phyloP scores from a whole-genome alignment of 1,284 basidiomycete species.

The Amylostereum areolatum region DNA sequence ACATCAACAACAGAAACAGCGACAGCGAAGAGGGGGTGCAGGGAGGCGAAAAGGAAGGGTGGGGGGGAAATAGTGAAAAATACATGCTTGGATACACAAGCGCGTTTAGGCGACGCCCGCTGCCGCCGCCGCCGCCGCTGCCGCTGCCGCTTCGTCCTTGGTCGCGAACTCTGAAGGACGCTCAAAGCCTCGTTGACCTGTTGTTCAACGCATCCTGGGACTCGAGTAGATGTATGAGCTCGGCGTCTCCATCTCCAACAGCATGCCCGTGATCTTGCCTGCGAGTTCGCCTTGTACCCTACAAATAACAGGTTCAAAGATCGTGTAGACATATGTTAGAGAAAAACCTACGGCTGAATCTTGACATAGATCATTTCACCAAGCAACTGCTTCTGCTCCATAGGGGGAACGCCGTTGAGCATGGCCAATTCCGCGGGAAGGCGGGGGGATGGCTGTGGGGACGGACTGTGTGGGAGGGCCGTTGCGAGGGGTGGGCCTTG shows the following conservation, averaged over 20 bases:
- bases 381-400: slow-evolving; percentile 96
- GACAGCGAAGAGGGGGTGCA: slow-evolving; percentile 10
- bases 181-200: slow-evolving; percentile 84
- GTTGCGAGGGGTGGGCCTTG: slow-evolving; percentile 20
- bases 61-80: slow-evolving; percentile 11
- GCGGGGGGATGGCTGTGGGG: slow-evolving; percentile 28
- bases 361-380: slow-evolving; percentile 91
- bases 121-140: slow-evolving; percentile 10
- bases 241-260: slow-evolving; percentile 94
- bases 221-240: slow-evolving; percentile 84
- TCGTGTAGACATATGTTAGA: slow-evolving; percentile 6
- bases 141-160: slow-evolving; percentile 34
- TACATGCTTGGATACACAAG: slow-evolving; percentile 20
- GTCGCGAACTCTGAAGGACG: slow-evolving; percentile 72
- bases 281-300: slow-evolving; percentile 82
- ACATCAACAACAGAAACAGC: slow-evolving; percentile 14
- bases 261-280: slow-evolving; percentile 97
- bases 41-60: slow-evolving; percentile 6
- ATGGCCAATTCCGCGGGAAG: slow-evolving; percentile 46
- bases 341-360: slow-evolving; percentile 63
- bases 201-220: slow-evolving; percentile 71
- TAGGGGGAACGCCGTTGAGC: slow-evolving; percentile 70
- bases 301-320: slow-evolving; percentile 15
- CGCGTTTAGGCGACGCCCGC: background rate
- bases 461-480: slow-evolving; percentile 31